Conservation (phyloP, 1,284 basidiomycete genomes). For the Marasmius sp. region DNA sequence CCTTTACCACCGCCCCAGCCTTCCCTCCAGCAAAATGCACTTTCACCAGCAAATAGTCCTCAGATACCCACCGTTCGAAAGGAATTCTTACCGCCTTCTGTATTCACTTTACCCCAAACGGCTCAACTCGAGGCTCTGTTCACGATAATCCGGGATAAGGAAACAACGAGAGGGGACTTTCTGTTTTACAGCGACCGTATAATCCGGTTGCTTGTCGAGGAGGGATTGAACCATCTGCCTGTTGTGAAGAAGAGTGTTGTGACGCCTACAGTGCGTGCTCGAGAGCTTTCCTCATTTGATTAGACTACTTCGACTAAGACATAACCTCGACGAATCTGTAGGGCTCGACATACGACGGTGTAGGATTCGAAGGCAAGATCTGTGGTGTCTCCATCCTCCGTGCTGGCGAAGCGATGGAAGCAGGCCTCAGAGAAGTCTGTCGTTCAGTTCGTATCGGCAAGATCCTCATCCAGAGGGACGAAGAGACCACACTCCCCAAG, state of each 20-base stretch:
- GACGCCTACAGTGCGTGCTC: conserved; percentile 69
- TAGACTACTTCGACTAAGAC: too few relatives aligned
- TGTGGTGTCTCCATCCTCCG: conserved; percentile 93
- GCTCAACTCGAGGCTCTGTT: conserved; percentile 93
- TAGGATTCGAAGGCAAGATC: conserved; percentile 92
- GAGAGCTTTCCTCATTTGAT: too few relatives aligned
- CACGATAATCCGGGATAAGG: conserved; percentile 91
- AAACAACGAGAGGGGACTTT: conserved; percentile 89
- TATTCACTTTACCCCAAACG: conserved; percentile 85
- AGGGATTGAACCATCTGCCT: conserved; percentile 95
- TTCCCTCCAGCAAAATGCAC: conserved; percentile 6
- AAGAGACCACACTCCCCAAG: conserved; percentile 88
- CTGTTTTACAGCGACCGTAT: conserved; percentile 92
- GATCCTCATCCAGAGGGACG: conserved; percentile 95
- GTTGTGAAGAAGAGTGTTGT: conserved; percentile 82
- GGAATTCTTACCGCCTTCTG: conserved; percentile 62
- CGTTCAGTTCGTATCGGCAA: conserved; percentile 90
- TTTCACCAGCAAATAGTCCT: background rate
- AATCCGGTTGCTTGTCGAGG: conserved; percentile 75
- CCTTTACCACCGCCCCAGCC: conserved; percentile 9
- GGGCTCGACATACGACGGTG: conserved; percentile 84
- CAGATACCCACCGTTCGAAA: conserved; percentile 24
- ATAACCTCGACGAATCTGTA: conserved; percentile 26
- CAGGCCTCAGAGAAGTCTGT: conserved; percentile 91
- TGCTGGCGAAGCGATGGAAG: conserved; percentile 92